Conservation (phyloP, 257 asterid species). For the Voacanga thouarsii region DNA sequence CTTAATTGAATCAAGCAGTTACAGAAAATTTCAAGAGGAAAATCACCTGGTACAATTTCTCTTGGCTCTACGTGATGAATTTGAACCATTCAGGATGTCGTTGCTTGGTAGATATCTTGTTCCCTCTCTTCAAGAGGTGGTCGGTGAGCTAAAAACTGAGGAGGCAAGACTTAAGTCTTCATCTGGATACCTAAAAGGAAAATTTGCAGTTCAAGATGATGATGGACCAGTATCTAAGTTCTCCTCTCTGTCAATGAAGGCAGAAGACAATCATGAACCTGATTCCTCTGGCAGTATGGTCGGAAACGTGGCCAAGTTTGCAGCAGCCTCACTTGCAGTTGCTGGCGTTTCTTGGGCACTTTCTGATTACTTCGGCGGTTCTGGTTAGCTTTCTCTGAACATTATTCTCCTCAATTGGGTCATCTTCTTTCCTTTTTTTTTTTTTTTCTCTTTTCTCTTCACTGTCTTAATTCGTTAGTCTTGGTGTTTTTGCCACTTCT, state of each 20-base stretch:
- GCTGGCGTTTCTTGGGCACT: slow-evolving; percentile 5
- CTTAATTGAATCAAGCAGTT: background rate
- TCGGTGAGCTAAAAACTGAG: background rate
- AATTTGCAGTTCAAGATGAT: background rate
- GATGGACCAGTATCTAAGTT: background rate
- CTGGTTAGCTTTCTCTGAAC: slow-evolving; percentile 9
- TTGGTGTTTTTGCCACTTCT: background rate
- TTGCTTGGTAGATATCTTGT: background rate
- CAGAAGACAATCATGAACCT: background rate
- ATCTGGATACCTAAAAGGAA: background rate
- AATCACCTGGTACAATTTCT: background rate
- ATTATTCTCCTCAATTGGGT: background rate
- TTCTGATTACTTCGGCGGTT: background rate
- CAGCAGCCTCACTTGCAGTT: slow-evolving; percentile 3
- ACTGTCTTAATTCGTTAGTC: background rate
- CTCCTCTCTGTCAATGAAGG: background rate
- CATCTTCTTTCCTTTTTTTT: background rate
- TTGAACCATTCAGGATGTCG: background rate
- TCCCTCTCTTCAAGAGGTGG: slow-evolving; percentile 8
- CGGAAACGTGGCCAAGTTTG: background rate
- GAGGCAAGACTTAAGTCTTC: slow-evolving; percentile 2
- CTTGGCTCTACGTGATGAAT: slow-evolving; percentile 7
- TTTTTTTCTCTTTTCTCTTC: too few species aligned
- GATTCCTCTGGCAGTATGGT: background rate
- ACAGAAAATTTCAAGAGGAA: slow-evolving; percentile 2